These are phyloP conservation scores for Diplodia mutila DNA, from an alignment of 2,329 filamentous ascomycete species.

Conservation along the genomic window DNA sequence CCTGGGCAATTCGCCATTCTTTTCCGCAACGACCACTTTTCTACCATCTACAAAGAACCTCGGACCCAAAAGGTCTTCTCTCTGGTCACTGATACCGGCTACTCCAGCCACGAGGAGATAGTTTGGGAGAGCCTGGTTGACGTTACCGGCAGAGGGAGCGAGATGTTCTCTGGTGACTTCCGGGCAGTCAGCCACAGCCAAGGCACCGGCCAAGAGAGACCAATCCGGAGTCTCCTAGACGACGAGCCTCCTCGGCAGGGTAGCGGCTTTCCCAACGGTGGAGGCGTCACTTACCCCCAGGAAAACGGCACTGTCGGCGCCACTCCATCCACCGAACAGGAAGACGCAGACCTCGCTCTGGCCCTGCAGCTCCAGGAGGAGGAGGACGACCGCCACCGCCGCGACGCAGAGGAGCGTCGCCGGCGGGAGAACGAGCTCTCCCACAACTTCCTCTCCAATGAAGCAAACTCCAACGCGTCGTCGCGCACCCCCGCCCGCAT, in stretches of 20 bases:
- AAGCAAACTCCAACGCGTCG: conserved; percentile 28
- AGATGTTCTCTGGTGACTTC: conserved; percentile 91
- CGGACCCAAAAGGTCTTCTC: conserved; percentile 74
- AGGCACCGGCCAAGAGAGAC: conserved; percentile 33
- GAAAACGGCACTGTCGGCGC: conserved; percentile 32
- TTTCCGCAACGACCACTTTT: conserved; percentile 97
- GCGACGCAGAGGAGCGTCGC: conserved; percentile 61
- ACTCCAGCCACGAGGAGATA: conserved; percentile 82
- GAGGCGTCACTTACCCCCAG: conserved; percentile 26
- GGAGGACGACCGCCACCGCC: conserved; percentile 78
- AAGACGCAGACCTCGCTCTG: conserved; percentile 80
- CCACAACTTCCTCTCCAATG: conserved; percentile 66
- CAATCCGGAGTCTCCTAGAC: conserved; percentile 36
- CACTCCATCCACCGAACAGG: conserved; percentile 60
- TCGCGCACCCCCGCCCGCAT: conserved; percentile 31
- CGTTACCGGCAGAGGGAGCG: conserved; percentile 78
- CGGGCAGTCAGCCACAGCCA: conserved; percentile 70
- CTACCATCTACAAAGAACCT: conserved; percentile 88
- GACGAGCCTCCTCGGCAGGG: conserved; percentile 35
- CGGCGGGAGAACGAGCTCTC: conserved; percentile 69
- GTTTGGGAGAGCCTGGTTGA: conserved; percentile 96
- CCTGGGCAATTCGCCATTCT: conserved; percentile 86
- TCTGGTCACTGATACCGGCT: conserved; percentile 91
- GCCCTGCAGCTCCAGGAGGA: conserved; percentile 94
- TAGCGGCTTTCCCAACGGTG: conserved; percentile 19